Conservation (phyloP, 768 basidiomycete genomes). For the Tulasnella sp. region DNA sequence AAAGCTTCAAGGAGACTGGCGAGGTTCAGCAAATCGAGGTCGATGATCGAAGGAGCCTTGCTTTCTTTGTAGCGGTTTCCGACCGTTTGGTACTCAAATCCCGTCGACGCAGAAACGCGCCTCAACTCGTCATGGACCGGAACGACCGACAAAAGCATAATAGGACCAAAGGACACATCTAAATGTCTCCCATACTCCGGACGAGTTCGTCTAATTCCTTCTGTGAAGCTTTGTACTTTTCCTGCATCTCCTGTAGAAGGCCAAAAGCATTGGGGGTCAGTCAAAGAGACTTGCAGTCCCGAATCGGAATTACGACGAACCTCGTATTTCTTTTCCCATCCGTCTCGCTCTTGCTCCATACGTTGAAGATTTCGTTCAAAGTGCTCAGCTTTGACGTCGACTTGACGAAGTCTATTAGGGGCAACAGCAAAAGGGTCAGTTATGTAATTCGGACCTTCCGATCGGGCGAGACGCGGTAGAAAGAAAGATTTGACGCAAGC, state of each 20-base stretch:
- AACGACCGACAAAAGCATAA: no score
- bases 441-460: no score
- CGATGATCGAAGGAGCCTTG: no score
- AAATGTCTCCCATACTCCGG: constrained; percentile 59
- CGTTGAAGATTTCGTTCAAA: constrained; percentile 86
- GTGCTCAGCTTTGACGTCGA: constrained; percentile 98
- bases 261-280: background rate
- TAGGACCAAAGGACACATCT: background rate
- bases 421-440: background rate
- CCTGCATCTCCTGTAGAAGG: constrained; percentile 46
- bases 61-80: no score
- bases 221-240: constrained; percentile 64
- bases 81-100: no score
- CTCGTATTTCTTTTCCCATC: constrained; percentile 92
- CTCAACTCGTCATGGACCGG: no score
- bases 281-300: background rate
- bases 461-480: no score
- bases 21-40: no score
- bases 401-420: constrained; percentile 66
- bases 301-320: constrained; percentile 35
- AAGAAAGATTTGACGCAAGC: no score
- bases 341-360: constrained; percentile 81
- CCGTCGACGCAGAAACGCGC: no score
- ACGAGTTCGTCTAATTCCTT: constrained; percentile 77
- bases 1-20: no score